These are phyloP conservation scores for Theobroma grandiflorum DNA, from an alignment of 441 rosid genomes.

Conservation along the genomic window DNA sequence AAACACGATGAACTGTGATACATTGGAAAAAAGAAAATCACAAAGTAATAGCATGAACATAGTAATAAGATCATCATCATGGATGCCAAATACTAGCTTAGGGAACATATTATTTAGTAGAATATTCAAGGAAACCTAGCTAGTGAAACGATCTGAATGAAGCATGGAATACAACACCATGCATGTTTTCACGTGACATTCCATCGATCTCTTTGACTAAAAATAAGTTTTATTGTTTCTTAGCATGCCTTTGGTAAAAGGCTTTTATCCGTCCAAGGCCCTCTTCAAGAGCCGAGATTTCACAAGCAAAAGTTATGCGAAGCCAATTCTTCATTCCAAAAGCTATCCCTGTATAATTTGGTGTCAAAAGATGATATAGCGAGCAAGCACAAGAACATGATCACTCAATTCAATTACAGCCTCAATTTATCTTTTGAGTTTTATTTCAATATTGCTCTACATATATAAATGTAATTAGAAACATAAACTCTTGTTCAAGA, in stretches of 20 bases:
- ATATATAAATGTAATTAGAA: neutral
- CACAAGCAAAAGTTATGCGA: constrained; percentile 54
- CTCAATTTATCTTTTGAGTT: neutral
- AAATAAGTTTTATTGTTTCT: constrained; percentile 27
- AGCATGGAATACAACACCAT: constrained; percentile 10
- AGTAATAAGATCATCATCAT: too few relatives aligned
- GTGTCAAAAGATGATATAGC: neutral
- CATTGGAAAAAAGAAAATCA: too few relatives aligned
- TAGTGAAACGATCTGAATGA: neutral
- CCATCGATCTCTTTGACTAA: neutral
- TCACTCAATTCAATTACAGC: neutral
- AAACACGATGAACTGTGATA: too few relatives aligned
- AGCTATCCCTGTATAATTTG: constrained; percentile 37
- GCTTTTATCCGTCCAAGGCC: constrained; percentile 50
- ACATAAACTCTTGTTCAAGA: neutral
- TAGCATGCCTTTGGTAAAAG: constrained; percentile 52
- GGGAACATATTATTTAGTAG: neutral
- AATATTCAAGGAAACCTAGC: neutral
- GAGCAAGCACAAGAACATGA: neutral
- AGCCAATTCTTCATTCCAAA: constrained; percentile 60
- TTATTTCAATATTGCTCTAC: neutral
- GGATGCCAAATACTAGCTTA: too few relatives aligned
- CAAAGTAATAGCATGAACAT: too few relatives aligned
- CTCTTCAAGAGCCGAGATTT: constrained; percentile 42
- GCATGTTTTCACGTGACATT: constrained; percentile 11